A percentile compares a stretch with the other conserved stretches of the same genome.
These are phyloP conservation scores for Melanogaster broomeanus DNA, from an alignment of 768 basidiomycete species.

Conservation along the genomic window DNA sequence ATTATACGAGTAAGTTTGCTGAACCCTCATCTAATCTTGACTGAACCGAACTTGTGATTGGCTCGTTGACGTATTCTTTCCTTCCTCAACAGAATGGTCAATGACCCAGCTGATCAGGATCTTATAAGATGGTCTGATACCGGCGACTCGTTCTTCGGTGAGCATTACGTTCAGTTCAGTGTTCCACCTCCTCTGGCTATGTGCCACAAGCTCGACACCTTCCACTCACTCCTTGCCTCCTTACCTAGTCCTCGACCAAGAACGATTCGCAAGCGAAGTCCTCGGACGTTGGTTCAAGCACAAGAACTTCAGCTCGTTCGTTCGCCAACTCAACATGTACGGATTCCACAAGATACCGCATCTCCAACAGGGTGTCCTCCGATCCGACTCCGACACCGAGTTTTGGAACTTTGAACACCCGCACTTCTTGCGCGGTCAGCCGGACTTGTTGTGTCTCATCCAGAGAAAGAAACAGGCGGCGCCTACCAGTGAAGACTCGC, in stretches of 20 bases:
- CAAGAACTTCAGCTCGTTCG: constrained; percentile 93
- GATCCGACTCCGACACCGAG: constrained; percentile 77
- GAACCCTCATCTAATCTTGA: constrained; percentile 12
- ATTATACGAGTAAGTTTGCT: constrained; percentile 74
- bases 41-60: constrained; percentile 6
- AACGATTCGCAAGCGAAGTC: constrained; percentile 86
- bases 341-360: constrained; percentile 97
- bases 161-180: constrained; percentile 2
- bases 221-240: not conserved
- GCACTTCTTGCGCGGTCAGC: constrained; percentile 86
- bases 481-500: constrained; percentile 35
- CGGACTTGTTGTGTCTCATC: constrained; percentile 84
- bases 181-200: not conserved
- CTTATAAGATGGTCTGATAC: constrained; percentile 91
- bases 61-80: constrained; percentile 7
- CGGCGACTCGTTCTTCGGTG: constrained; percentile 93
- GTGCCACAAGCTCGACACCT: not conserved
- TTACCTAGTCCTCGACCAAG: constrained; percentile 80
- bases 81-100: constrained; percentile 73
- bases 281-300: constrained; percentile 98
- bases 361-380: constrained; percentile 91
- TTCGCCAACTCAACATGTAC: constrained; percentile 95
- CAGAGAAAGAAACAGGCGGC: constrained; percentile 73
- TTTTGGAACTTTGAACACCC: constrained; percentile 92
- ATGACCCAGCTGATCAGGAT: constrained; percentile 77